Conservation (phyloP, 805 yeast genomes). For the Metschnikowia continentalis region DNA sequence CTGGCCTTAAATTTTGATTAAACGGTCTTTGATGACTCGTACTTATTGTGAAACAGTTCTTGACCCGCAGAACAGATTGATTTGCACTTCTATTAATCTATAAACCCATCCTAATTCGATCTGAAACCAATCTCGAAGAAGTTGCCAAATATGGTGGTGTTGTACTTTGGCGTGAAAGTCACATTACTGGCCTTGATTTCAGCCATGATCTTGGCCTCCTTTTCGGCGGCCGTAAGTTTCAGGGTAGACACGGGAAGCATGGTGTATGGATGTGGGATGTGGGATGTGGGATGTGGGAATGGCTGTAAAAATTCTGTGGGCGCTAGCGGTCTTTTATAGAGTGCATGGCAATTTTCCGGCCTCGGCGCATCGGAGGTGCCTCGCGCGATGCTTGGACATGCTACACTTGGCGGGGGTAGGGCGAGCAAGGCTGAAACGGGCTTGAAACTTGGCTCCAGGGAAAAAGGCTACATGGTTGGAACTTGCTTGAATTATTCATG, state of each 20-base stretch:
- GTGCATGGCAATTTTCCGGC: neutral
- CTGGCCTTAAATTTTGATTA: too few relatives aligned
- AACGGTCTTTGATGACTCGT: too few relatives aligned
- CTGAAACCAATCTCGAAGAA: conserved; percentile 29
- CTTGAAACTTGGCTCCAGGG: neutral
- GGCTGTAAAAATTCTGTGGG: neutral
- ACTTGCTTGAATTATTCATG: neutral
- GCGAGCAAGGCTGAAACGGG: neutral
- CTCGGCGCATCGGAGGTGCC: neutral
- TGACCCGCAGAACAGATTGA: too few relatives aligned
- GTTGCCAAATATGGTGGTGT: conserved; percentile 39
- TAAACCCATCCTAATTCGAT: conserved; percentile 7
- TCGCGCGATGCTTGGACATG: neutral
- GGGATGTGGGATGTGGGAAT: neutral
- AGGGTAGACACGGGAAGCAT: conserved; percentile 9
- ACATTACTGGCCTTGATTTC: conserved; percentile 34
- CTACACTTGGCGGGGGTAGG: neutral
- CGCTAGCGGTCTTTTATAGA: neutral
- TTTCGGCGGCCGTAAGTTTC: conserved; percentile 33
- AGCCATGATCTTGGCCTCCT: conserved; percentile 44
- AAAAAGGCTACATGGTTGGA: neutral
- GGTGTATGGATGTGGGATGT: neutral
- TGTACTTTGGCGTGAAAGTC: conserved; percentile 38
- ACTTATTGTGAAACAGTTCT: too few relatives aligned
- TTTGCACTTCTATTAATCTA: neutral